phyloP scores from a whole-genome alignment of 73 alveolate species.

The Diophrys sp. region DNA sequence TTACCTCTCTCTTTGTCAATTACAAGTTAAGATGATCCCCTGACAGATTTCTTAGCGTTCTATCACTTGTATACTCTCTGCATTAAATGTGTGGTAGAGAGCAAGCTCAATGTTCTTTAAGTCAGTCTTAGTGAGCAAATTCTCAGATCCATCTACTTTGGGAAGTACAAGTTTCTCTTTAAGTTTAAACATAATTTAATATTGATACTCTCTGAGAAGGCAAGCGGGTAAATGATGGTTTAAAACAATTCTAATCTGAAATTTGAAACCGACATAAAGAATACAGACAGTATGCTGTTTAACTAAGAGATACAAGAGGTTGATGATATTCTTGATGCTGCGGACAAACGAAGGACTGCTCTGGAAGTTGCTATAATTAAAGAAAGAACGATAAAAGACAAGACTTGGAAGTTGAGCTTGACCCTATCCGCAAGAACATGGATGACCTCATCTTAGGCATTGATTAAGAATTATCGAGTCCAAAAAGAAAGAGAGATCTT shows the following conservation, averaged over 20 bases:
- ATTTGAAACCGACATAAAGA: conserved; percentile 61
- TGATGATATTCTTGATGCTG: conserved; percentile 61
- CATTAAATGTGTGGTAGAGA: no score
- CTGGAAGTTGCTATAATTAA: conserved; percentile 58
- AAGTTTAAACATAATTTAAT: no score
- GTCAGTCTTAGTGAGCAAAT: no score
- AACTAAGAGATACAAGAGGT: conserved; percentile 60
- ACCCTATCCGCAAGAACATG: conserved; percentile 57
- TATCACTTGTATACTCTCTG: no score
- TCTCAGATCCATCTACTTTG: no score
- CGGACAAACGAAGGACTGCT: conserved; percentile 61
- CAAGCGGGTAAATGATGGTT: conserved; percentile 66
- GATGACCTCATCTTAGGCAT: conserved; percentile 34
- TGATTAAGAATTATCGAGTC: conserved; percentile 52
- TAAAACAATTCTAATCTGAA: conserved; percentile 68
- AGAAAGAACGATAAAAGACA: conserved; percentile 76
- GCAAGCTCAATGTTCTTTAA: no score
- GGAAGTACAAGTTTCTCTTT: no score
- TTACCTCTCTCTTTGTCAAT: no score
- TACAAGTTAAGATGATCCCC: no score
- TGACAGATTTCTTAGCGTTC: no score
- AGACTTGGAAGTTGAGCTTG: conserved; percentile 63
- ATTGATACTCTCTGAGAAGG: conserved; percentile 76
- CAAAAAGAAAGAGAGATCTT: conserved; percentile 72
- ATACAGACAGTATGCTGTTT: conserved; percentile 30